Evolutionary conservation across 139 green algal genomes (phyloP), one percentile per base, ranked within the genome.

Genomic region (Edaphochlamys debaryana): DNA sequence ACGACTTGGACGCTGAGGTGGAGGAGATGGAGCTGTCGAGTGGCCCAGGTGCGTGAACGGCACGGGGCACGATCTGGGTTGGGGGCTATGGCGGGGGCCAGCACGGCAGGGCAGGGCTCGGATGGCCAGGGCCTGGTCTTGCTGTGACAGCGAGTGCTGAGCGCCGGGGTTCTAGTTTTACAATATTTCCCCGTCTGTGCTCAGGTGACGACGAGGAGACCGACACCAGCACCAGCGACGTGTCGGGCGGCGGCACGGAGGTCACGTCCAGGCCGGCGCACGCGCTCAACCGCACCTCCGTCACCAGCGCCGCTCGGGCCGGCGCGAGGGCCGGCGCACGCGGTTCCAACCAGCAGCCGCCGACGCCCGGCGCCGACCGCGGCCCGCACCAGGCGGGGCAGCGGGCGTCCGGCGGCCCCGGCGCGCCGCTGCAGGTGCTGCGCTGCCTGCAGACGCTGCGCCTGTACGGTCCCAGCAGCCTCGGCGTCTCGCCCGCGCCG

Each of bases 11-110:
- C 7, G 75, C 60, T 7, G 75, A 81, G 40, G 75, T 81, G 75
- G 75, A 81, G 75, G 75, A 71, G 30, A 81, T 81, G 75, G 75
- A 71, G n/a, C 60, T 81, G 60, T 81, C 75, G 40, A 81, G 60
- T 41, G 32, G 25, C n/a, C 41, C 41, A n/a, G 75, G 75, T 81
- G 38, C n/a, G 75, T 48, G 74, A 9, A 40, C 17, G 27, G 50
- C 13, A 23, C 2, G 58, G 13, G 25, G 58, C 50, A 2, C 20
- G 50, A 2, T 4, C 25, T 58, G 50, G 50, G 50, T n/a, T 25
- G 50, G 6, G 50, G 7, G 7, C 6, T 19, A 22, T 9, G 25
- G 7, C 7, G 50, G 50, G 6, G 50, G 50, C 6, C 56, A 29
- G 2, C 2, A 25, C 19, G 56, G 56, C 6, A 58, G 50, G 50